phyloP scores from a whole-genome alignment of 345 rosid genomes.

The Arabis alpina region DNA sequence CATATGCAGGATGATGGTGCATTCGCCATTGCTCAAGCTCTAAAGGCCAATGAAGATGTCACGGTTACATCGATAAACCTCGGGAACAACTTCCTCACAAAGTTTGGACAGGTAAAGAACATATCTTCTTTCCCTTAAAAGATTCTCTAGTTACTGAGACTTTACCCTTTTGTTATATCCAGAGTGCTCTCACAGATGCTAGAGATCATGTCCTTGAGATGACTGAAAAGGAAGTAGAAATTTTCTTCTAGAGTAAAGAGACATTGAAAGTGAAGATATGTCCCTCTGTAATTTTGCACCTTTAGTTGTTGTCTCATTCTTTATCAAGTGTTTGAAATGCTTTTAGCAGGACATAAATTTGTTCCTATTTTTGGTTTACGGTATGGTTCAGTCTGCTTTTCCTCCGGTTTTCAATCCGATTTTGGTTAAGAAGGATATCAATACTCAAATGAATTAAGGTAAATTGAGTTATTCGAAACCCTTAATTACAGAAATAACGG shows the following conservation, averaged over 20 bases:
- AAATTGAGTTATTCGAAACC: too few relatives aligned
- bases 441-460: too few relatives aligned
- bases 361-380: too few relatives aligned
- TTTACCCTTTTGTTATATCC: slow-evolving; percentile 1
- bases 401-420: too few relatives aligned
- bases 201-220: slow-evolving; percentile 93
- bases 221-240: slow-evolving; percentile 88
- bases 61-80: slow-evolving; percentile 79
- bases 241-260: slow-evolving; percentile 60
- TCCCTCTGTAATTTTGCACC: slow-evolving; percentile 31
- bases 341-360: too few relatives aligned
- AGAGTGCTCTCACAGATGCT: slow-evolving; percentile 91
- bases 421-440: too few relatives aligned
- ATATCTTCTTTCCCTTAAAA: background rate
- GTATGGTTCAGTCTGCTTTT: too few relatives aligned
- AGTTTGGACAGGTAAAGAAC: slow-evolving; percentile 88
- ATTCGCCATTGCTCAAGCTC: slow-evolving; percentile 91
- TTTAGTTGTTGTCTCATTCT: slow-evolving; percentile 15
- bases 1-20: slow-evolving; percentile 86
- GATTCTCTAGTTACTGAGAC: slow-evolving; percentile 11
- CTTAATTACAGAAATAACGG: too few relatives aligned
- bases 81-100: slow-evolving; percentile 84
- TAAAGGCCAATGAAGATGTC: slow-evolving; percentile 91
- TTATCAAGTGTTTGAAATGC: too few relatives aligned
- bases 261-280: slow-evolving; percentile 18